Percentiles rank a stretch among this genome's conserved stretches.
Conservation (phyloP, 106 monocot species). For the Platanthera zijinensis region DNA sequence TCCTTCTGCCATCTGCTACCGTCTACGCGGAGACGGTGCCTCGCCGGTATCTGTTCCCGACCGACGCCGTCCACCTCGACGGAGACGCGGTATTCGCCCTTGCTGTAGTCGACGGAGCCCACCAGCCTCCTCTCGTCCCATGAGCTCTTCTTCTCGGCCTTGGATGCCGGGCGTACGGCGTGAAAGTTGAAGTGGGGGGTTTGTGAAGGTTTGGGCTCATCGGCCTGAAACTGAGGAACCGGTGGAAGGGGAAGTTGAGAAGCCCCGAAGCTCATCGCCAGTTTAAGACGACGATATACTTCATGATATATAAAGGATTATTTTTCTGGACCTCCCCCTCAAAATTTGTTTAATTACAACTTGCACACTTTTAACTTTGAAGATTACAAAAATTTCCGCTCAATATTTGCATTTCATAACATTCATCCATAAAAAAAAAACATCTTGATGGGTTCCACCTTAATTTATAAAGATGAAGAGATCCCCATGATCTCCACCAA, state of each 20-base stretch:
- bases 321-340: too few species aligned
- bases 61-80: slow-evolving; percentile 57
- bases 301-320: too few species aligned
- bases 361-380: too few species aligned
- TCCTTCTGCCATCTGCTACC: slow-evolving; percentile 59
- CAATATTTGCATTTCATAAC: too few species aligned
- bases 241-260: neutral
- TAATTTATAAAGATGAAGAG: too few species aligned
- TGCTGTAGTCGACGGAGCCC: slow-evolving; percentile 71
- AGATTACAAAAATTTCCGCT: too few species aligned
- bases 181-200: neutral
- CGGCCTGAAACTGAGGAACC: neutral
- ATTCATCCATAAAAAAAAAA: too few species aligned
- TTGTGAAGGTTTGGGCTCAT: neutral
- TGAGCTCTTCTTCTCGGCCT: slow-evolving; percentile 6
- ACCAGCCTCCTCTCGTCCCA: slow-evolving; percentile 48
- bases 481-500: too few species aligned
- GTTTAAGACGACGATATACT: too few species aligned
- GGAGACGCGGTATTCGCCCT: slow-evolving; percentile 33
- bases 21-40: slow-evolving; percentile 55
- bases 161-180: neutral
- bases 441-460: too few species aligned
- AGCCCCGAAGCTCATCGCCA: neutral
- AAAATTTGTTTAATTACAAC: too few species aligned
- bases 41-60: slow-evolving; percentile 56